phyloP scores from a whole-genome alignment of 306 rosid species.

The Trifolium fragiferum region DNA sequence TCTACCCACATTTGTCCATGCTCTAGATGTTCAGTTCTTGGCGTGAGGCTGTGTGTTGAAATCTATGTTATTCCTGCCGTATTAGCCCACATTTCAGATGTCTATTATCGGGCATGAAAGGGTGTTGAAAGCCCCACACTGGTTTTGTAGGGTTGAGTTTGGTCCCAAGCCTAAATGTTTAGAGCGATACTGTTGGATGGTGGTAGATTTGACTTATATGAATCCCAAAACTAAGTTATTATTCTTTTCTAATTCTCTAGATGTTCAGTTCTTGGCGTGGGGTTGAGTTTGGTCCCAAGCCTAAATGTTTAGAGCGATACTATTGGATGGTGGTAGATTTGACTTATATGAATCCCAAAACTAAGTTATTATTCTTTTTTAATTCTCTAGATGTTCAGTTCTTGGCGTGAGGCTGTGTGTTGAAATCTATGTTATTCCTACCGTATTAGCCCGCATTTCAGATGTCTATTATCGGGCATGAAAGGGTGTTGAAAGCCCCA shows the following conservation, averaged over 20 bases:
- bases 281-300: no score
- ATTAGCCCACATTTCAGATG: neutral
- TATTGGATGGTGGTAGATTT: slow-evolving; percentile 3
- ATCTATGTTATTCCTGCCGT: neutral
- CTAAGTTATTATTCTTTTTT: neutral
- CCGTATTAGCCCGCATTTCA: neutral
- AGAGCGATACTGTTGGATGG: neutral
- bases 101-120: neutral
- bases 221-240: slow-evolving; percentile 15
- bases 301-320: no score
- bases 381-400: neutral
- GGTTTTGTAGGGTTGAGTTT: neutral
- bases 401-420: neutral
- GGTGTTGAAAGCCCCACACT: neutral
- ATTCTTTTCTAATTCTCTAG: neutral
- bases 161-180: neutral
- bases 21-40: neutral
- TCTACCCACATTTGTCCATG: neutral
- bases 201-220: slow-evolving; percentile 12
- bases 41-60: neutral
- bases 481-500: neutral
- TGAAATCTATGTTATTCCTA: neutral
- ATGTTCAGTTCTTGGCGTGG: no score
- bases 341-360: slow-evolving; percentile 26
- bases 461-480: neutral